Base-by-base conservation (phyloP, 305 asterid species). In the Fraxinus angustifolia region DNA sequence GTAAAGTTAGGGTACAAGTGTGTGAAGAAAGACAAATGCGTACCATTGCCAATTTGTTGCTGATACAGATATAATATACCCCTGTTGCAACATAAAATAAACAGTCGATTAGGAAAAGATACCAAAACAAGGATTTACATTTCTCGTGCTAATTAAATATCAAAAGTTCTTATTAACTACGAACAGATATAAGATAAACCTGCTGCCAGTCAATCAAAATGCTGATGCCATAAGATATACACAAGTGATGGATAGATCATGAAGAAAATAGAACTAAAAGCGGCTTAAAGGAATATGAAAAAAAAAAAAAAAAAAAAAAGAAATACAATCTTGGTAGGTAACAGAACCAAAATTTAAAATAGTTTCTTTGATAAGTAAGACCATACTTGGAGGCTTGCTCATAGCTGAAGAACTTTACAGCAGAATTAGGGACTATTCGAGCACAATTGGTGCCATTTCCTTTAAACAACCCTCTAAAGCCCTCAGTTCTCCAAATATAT, bases 391-490 rank as follows among this genome's bases (percentile, higher is more conserved):
- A 91, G 76, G 97, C 97, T 87, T 94, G 94, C 94, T 94, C 98
- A 74, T 94, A 94, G 92, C 97, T 91, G 91, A 94, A 93, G 92
- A 94, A 94, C 88, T 94, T 91, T 65, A 94, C 97, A 16, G 98
- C 98, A 62, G 97, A 94, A 84, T 93, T 94, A 60, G 98, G 98
- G 81, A 93, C 93, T 58, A 94, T 93, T 79, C 97, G 97, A 79
- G 97, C 97, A 91, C 98, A 94, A 85, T 94, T 94, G 35, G 98
- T 87, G 73, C 98, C 98, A 82, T 93, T 94, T 77, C 98, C 98
- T 88, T 93, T 94, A 89, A 94, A 94, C 86, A 94, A 77, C 31
- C 98, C 98, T 85, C 89, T 88, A 34, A 93, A 73, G 82, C 98
- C 98, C 90, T 94, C 98, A 78, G 94, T 93, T 83, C 91, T 91